A percentile compares a stretch with the other conserved stretches of the same genome.
These are phyloP conservation scores for Clonostachys chloroleuca DNA, from an alignment of 2,329 filamentous ascomycete genomes.

Conservation along the genomic window DNA sequence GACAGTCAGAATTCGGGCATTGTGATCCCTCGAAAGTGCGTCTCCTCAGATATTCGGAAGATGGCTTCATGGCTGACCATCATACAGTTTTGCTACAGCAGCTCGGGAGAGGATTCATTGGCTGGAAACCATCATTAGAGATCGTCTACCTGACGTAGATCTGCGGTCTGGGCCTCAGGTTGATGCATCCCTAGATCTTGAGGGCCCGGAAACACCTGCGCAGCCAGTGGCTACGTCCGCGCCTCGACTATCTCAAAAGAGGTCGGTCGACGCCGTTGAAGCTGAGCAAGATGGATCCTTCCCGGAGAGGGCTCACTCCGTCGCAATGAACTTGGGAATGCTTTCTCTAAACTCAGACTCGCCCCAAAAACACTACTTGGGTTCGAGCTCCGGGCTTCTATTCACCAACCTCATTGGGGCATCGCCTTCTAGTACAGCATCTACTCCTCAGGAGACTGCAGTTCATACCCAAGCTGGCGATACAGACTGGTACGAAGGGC, in stretches of 20 bases:
- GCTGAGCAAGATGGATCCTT: constrained; percentile 6
- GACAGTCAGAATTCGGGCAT: constrained; percentile 25
- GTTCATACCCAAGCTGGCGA: neutral
- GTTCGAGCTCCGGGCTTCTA: constrained; percentile 26
- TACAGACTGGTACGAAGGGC: neutral
- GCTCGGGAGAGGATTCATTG: constrained; percentile 23
- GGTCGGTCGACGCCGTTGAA: constrained; percentile 2
- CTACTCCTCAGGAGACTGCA: neutral
- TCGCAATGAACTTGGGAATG: constrained; percentile 26
- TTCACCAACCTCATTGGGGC: constrained; percentile 20
- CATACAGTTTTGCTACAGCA: constrained; percentile 9
- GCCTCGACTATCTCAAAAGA: neutral
- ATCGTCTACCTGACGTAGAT: constrained; percentile 18
- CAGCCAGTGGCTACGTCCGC: neutral
- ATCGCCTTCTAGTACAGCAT: constrained; percentile 6
- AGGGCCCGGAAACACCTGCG: constrained; percentile 1
- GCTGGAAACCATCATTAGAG: constrained; percentile 21
- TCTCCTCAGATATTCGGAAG: neutral
- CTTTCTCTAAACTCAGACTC: constrained; percentile 29
- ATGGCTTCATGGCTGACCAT: neutral
- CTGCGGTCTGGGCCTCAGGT: constrained; percentile 16
- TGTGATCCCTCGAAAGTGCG: constrained; percentile 25
- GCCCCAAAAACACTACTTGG: constrained; percentile 27
- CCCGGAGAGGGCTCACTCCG: constrained; percentile 12
- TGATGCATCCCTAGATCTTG: constrained; percentile 10